A percentile compares a stretch with the other conserved stretches of the same genome.
These are phyloP conservation scores for Kwoniella sp. DNA, from an alignment of 768 basidiomycete species.

Conservation along the genomic window DNA sequence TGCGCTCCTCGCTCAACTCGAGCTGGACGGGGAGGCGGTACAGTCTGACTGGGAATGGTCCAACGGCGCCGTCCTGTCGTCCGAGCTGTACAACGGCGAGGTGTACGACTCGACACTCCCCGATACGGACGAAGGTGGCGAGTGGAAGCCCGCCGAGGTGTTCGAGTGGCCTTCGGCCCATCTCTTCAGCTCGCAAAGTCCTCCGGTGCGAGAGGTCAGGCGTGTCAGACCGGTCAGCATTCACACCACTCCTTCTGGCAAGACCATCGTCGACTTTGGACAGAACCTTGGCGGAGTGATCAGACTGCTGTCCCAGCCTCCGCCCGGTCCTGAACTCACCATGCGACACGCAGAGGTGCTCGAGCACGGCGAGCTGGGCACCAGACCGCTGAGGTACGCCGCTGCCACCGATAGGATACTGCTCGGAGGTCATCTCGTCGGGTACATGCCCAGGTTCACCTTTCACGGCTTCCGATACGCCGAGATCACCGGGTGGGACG, in stretches of 20 bases:
- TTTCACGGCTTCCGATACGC: conserved; percentile 45
- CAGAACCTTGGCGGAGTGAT: conserved; percentile 45
- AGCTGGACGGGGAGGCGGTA: conserved; percentile 23
- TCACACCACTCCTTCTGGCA: conserved; percentile 38
- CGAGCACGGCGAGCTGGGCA: conserved; percentile 42
- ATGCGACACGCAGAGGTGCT: conserved; percentile 44
- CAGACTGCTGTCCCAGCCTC: conserved; percentile 9
- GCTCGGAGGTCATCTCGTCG: conserved; percentile 15
- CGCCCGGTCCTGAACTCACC: conserved; percentile 6
- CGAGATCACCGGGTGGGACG: conserved; percentile 26
- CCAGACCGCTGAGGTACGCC: conserved; percentile 32
- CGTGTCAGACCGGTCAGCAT: conserved; percentile 16
- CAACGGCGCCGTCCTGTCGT: conserved; percentile 9
- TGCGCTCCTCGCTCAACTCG: conserved; percentile 31
- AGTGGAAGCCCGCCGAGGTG: neutral
- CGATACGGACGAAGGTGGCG: neutral
- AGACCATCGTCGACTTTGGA: conserved; percentile 44
- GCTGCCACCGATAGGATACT: conserved; percentile 22
- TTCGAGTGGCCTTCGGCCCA: conserved; percentile 18
- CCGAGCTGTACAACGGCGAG: conserved; percentile 37
- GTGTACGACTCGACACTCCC: conserved; percentile 13
- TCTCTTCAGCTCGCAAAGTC: conserved; percentile 19
- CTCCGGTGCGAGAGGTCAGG: conserved; percentile 11
- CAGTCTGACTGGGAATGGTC: conserved; percentile 13
- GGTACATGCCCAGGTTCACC: conserved; percentile 41